Percentiles rank a stretch among this genome's conserved stretches.
These are phyloP conservation scores for Coleophoma crateriformis DNA, from an alignment of 2,329 filamentous ascomycete species.

Conservation along the genomic window DNA sequence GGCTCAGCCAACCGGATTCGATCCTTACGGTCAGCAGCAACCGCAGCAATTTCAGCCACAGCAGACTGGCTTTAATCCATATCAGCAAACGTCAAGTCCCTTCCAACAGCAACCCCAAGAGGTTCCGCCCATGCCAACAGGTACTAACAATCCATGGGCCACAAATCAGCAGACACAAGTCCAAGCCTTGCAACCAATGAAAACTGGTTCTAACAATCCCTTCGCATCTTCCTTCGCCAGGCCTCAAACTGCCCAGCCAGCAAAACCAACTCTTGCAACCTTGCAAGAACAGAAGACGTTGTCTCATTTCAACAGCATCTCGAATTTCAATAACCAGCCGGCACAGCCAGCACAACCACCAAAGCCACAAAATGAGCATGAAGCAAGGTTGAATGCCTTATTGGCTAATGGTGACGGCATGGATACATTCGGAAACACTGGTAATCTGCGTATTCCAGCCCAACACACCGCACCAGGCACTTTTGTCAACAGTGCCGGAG, in stretches of 20 bases:
- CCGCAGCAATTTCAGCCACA: constrained; percentile 45
- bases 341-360: constrained; percentile 35
- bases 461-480: constrained; percentile 95
- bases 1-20: constrained; percentile 59
- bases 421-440: constrained; percentile 97
- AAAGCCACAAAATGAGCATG: constrained; percentile 55
- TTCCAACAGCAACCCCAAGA: constrained; percentile 40
- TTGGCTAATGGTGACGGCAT: constrained; percentile 85
- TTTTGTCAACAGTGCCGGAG: constrained; percentile 92
- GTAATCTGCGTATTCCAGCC: constrained; percentile 87
- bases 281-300: constrained; percentile 82
- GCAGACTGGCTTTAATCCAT: constrained; percentile 49
- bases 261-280: constrained; percentile 66
- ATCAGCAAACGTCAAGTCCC: constrained; percentile 34
- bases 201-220: constrained; percentile 96
- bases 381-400: constrained; percentile 78
- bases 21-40: constrained; percentile 50
- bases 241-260: constrained; percentile 48
- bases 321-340: constrained; percentile 46
- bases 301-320: constrained; percentile 26
- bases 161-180: constrained; percentile 46
- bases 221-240: constrained; percentile 73
- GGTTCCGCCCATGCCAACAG: constrained; percentile 63
- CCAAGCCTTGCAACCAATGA: constrained; percentile 69
- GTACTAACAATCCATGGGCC: constrained; percentile 94